Base-by-base conservation (phyloP, 176 grass and related monocot genomes). In the Typha latifolia region DNA sequence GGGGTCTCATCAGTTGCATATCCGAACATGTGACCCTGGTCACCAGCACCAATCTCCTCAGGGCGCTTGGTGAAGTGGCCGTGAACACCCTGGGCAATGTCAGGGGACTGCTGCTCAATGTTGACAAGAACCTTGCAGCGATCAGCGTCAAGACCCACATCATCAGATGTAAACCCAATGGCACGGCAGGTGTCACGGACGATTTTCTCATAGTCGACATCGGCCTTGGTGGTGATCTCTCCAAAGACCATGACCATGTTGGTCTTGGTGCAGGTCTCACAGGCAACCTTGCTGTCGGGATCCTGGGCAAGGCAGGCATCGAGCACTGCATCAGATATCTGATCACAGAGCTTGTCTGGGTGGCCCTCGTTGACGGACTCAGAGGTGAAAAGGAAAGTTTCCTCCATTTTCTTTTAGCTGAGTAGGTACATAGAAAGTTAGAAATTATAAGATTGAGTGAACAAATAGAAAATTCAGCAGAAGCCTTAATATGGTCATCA, bases 1-100 rank as follows among this genome's bases (percentile, higher is more conserved):
- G 69, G 61, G 15, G 77, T 79, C 49, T 79, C 77, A 55, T 79
- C 77, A 48, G 77, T 79, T 20, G 77, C 77, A 16, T 79, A 72
- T 16, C 77, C 69, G 6, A 79, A 79, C 77, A 79, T 71, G 59
- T 72, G 77, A 14, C 75, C 75, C 55, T 78, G 75, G 24, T 78
- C 77, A 8, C 68, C 77, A 3, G 68, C 61, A 4, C 77, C 77
- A 18, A 72, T 72, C 20, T 79, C 77, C 77, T 79, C 77, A 5
- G 77, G 68, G 26, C 68, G 59, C 48, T 72, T 72, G 77, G 61
- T 72, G 77, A 79, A 72, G 69, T 71, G 57, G 26, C 77, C 68
- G 26, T 72, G 68, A 37, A 72, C 68, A 2, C 68, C 77, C 16
- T 72, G 77, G 21, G 68, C 77, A 12, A 79, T 79, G 56, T 78